Evolutionary conservation across 805 yeast species (phyloP).

Genomic region (Candida orba): DNA sequence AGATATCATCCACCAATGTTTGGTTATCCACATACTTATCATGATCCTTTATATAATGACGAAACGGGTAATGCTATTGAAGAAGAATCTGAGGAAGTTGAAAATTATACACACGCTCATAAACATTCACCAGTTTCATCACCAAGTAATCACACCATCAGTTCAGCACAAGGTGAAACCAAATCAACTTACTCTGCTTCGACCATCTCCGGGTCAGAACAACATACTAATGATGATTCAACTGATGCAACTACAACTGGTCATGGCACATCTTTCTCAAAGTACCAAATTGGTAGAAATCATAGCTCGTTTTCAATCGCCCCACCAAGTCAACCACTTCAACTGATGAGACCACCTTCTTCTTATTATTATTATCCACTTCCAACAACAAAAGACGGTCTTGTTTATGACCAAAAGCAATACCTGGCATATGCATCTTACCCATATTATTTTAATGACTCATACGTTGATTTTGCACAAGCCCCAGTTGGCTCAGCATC

Average conservation of each 20-base stretch:
- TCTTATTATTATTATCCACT: conserved; percentile 26
- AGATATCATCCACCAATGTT: conserved; percentile 9
- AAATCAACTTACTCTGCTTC: conserved; percentile 22
- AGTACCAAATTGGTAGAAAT: conserved; percentile 12
- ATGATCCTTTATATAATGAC: neutral
- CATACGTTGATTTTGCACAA: conserved; percentile 16
- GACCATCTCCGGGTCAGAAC: conserved; percentile 18
- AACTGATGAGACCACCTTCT: conserved; percentile 18
- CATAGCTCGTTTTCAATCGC: conserved; percentile 5
- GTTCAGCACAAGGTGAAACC: conserved; percentile 20
- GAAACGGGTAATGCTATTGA: neutral
- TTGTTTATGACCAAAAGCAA: conserved; percentile 22
- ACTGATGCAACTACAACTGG: conserved; percentile 14
- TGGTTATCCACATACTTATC: conserved; percentile 4
- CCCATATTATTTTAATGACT: conserved; percentile 21
- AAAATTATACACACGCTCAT: conserved; percentile 5
- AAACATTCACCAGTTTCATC: conserved; percentile 22
- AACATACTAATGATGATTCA: conserved; percentile 11
- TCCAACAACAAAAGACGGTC: conserved; percentile 21
- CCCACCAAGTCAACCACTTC: conserved; percentile 4
- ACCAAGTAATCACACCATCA: conserved; percentile 19
- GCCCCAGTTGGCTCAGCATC: conserved; percentile 10
- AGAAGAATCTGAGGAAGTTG: neutral
- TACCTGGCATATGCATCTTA: conserved; percentile 18
- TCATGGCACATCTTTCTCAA: conserved; percentile 9